Evolutionary conservation across 164 flowering plant species (phyloP).

Genomic region (Dillenia suffruticosa): DNA sequence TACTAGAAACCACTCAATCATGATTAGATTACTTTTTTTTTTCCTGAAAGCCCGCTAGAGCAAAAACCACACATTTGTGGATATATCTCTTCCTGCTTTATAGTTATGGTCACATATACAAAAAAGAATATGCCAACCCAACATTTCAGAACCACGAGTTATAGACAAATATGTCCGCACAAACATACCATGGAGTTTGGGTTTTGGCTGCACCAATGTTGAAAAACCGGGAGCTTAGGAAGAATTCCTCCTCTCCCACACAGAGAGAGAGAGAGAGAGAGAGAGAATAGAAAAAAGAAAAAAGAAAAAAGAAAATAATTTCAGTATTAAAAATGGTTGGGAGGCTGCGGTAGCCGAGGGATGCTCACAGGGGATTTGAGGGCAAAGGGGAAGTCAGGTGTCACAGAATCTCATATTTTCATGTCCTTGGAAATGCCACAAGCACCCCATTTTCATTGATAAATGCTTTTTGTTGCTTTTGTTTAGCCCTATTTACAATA

Average conservation of each 20-base stretch:
- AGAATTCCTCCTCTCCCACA: background rate
- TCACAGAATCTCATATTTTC: background rate
- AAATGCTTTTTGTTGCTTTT: no score
- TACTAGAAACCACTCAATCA: conserved; percentile 8
- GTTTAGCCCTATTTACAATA: no score
- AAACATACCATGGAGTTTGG: no score
- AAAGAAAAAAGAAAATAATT: background rate
- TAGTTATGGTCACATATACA: no score
- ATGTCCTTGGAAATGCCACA: no score
- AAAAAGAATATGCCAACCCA: background rate
- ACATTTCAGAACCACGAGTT: background rate
- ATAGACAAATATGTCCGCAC: no score
- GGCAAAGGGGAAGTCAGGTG: conserved; percentile 14
- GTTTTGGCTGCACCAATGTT: no score
- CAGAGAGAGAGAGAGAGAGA: background rate
- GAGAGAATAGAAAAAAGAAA: no score
- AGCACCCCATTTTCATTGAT: no score
- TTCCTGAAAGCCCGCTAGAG: conserved; percentile 4
- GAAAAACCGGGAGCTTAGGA: background rate
- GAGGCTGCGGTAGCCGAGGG: conserved; percentile 33
- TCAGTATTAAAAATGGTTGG: conserved; percentile 15
- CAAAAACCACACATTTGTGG: conserved; percentile 4
- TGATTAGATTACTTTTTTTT: conserved; percentile 12
- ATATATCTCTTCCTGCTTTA: no score
- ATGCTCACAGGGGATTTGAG: conserved; percentile 42